Evolutionary conservation across 805 yeast species (phyloP).

Genomic region (Dipodascus geniculatus): DNA sequence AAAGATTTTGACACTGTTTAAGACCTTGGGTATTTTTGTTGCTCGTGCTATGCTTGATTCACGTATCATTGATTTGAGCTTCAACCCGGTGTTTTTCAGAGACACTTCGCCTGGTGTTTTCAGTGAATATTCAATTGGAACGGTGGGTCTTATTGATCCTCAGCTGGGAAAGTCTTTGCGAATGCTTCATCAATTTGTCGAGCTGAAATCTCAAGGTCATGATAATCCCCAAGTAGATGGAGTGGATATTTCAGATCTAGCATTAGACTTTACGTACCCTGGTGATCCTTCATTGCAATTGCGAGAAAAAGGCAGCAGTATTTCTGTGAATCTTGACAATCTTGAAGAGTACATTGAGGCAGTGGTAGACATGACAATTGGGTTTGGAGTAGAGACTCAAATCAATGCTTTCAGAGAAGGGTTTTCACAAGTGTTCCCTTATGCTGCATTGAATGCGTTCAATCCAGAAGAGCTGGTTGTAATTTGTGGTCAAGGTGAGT

Average conservation of each 20-base stretch:
- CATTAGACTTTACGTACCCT: conserved; percentile 62
- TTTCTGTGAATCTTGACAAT: conserved; percentile 39
- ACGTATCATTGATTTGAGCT: conserved; percentile 73
- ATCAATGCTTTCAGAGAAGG: conserved; percentile 63
- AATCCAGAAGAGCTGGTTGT: conserved; percentile 61
- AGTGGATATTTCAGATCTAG: conserved; percentile 39
- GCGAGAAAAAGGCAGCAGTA: conserved; percentile 41
- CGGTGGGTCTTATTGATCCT: conserved; percentile 42
- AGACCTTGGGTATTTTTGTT: conserved; percentile 65
- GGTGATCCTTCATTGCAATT: conserved; percentile 57
- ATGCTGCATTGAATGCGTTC: conserved; percentile 56
- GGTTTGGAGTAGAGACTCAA: conserved; percentile 53
- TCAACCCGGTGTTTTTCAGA: conserved; percentile 60
- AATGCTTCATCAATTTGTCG: conserved; percentile 35
- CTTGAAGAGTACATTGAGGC: conserved; percentile 43
- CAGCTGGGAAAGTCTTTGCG: conserved; percentile 46
- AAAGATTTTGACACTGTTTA: conserved; percentile 42
- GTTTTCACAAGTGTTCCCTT: conserved; percentile 74
- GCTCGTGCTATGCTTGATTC: conserved; percentile 82
- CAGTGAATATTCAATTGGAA: conserved; percentile 23
- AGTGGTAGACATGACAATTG: conserved; percentile 48
- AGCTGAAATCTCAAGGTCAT: conserved; percentile 5
- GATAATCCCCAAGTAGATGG: conserved; percentile 23
- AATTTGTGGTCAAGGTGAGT: conserved; percentile 66
- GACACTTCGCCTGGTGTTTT: conserved; percentile 23